Evolutionary conservation across 805 yeast genomes (phyloP).

Genomic region (Saccharomycopsis fibuligera): DNA sequence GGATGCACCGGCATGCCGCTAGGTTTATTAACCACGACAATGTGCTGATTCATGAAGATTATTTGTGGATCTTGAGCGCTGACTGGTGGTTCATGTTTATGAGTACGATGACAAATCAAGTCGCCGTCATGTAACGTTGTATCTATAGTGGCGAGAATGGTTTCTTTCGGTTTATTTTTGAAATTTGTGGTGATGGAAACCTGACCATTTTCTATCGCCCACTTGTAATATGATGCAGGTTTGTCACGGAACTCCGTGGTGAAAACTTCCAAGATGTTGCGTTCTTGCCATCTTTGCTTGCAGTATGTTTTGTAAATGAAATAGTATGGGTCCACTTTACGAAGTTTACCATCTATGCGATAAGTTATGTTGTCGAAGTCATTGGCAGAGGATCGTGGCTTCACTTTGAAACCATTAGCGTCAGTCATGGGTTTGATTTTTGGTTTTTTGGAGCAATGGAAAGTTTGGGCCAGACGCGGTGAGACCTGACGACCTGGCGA

Average conservation of each 20-base stretch:
- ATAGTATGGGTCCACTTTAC: conserved; percentile 78
- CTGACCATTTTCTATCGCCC: conserved; percentile 51
- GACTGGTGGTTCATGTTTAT: conserved; percentile 89
- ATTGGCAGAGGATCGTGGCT: conserved; percentile 2
- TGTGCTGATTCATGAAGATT: conserved; percentile 65
- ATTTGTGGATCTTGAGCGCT: conserved; percentile 44
- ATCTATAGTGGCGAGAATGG: conserved; percentile 59
- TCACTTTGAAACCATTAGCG: conserved; percentile 11
- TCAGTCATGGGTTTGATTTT: neutral
- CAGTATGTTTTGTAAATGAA: conserved; percentile 89
- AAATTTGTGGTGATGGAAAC: conserved; percentile 58
- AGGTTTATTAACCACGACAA: conserved; percentile 87
- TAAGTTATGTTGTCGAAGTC: neutral
- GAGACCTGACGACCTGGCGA: too few species aligned
- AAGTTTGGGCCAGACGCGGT: too few species aligned
- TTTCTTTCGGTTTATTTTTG: too few species aligned
- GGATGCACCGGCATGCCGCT: conserved; percentile 96
- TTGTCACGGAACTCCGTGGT: conserved; percentile 79
- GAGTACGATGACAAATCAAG: conserved; percentile 67
- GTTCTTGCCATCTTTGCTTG: conserved; percentile 84
- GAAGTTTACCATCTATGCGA: conserved; percentile 48
- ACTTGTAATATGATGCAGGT: conserved; percentile 56
- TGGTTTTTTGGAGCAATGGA: neutral
- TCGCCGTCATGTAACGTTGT: conserved; percentile 76
- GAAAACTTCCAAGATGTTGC: conserved; percentile 76